phyloP scores from a whole-genome alignment of 441 rosid genomes.

The Populus trichocarpa region DNA sequence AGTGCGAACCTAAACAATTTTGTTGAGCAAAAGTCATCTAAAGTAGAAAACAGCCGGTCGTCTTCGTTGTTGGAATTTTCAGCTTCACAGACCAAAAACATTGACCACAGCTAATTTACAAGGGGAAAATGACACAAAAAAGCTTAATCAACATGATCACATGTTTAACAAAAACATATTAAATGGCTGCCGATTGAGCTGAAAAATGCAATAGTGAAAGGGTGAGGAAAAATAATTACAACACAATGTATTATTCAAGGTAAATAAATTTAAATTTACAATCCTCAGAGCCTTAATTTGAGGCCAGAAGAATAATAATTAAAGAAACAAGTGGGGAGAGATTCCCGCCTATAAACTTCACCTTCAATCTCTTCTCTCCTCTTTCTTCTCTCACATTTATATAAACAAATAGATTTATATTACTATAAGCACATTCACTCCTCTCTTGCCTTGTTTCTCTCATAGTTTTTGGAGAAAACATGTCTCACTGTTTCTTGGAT shows the following conservation, averaged over 20 bases:
- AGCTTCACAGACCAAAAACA: neutral
- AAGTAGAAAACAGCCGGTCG: constrained; percentile 6
- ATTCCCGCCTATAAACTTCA: neutral
- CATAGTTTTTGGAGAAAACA: neutral
- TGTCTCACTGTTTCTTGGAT: constrained; percentile 3
- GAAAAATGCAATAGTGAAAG: too few relatives aligned
- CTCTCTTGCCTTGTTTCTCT: constrained; percentile 5
- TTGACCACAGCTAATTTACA: neutral
- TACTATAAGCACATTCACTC: neutral
- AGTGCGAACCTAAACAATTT: neutral
- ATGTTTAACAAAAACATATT: neutral
- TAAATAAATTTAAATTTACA: constrained; percentile 26
- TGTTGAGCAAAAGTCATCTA: neutral
- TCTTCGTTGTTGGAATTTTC: neutral
- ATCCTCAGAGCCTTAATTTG: constrained; percentile 12
- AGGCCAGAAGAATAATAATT: constrained; percentile 6
- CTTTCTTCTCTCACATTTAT: neutral
- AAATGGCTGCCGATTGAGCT: neutral
- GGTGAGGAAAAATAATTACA: neutral
- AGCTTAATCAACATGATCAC: neutral
- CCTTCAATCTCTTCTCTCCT: neutral
- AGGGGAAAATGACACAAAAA: neutral
- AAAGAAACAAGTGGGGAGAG: neutral
- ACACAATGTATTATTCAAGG: neutral
- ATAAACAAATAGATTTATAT: neutral